Evolutionary conservation across 1,284 basidiomycete species (phyloP), one percentile per base, ranked within the genome.

Genomic region (Phylloboletellus chloephorus): DNA sequence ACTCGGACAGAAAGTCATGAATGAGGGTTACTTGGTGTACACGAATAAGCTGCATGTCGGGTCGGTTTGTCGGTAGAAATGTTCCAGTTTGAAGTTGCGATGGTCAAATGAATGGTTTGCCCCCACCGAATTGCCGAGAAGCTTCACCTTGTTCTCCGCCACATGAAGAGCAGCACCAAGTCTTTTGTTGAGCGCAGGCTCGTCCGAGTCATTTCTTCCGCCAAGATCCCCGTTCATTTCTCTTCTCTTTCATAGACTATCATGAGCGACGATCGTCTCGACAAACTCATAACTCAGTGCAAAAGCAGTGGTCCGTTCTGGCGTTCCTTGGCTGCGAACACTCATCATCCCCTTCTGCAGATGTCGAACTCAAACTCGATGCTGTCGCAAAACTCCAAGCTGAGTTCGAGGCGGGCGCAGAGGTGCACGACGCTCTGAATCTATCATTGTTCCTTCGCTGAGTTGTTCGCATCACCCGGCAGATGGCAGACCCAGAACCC

Each of bases 331-430:
- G 11, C 32, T 35, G 36, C 35, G 15, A 36, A 29, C 32, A 20
- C 29, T 36, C 34, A 37, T 44, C 44, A 46, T 53, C 37, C 43
- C 40, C 31, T 34, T 24, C 29, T 31, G 41, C 51, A 87, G 86
- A 89, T 63, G 76, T 84, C 44, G 86, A 89, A 65, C 71, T 76
- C 48, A 87, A 81, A 66, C 73, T 88, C 31, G 85, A 89, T 60
- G 86, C 82, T 33, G 69, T 89, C 46, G 71, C 76, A 44, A 88
- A 85, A 64, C 68, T 89, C 25, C 81, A 88, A 61, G 69, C 68
- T 33, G 75, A 79, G 61, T 82, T 88, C 53, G 82, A 87, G 61
- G 65, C 72, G 29, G 80, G 76, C 31, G 58, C 70, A 42, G 79
- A 88, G 72, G 86, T 85, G 60, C 47, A 66, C 54, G 37, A 26